Evolutionary conservation across 495 filamentous ascomycete species (phyloP), one percentile per base, ranked within the genome.

Genomic region (Penicillium robsamsonii): DNA sequence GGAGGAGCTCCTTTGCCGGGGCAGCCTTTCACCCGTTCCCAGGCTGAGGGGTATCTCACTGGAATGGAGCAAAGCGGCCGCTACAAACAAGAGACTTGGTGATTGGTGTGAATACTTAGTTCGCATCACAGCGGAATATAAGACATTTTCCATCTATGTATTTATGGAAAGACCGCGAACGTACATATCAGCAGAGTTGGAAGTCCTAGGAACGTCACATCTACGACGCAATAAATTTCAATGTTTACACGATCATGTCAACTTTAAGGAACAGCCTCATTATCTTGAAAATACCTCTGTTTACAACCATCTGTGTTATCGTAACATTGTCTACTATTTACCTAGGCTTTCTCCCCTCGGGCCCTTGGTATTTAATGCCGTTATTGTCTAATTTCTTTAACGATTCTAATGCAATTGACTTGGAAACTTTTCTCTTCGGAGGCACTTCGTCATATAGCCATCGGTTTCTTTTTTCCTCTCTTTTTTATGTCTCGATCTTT

Each of bases 21-120:
- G 38, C 53, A 62, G 25, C 53, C 54, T 10, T 72, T 70, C 55
- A 71, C 50, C 31, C 67, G 79, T 46, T 71, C 75, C 42, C 74
- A 75, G 5, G 86, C 86, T 0, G 86, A 87, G 62, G 71, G 64
- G 37, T 82, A 80, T 61, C 61, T 92, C 40, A 69, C 76, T 35
- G 57, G 53, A 3, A 83, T 91, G 81, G 89, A 90, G 71, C 86
- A 81, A 72, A 73, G 64, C 38, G 87, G 88, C 30, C 70, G 87
- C 47, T 92, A 87, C 64, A 84, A 87, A 62, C 89, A 92, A 66
- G 89, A 92, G 67, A 92, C 89, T 2, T 92, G 89, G 87, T 87
- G 69, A 69, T 53, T 1, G 12, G 17, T 13, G 2, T 25, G 2
- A 38, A 37, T 33, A 30, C 30, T 24, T 31, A n/a, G 5, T n/a